These are phyloP conservation scores for Daldinia childiae DNA, from an alignment of 495 filamentous ascomycete genomes.

Conservation along the genomic window DNA sequence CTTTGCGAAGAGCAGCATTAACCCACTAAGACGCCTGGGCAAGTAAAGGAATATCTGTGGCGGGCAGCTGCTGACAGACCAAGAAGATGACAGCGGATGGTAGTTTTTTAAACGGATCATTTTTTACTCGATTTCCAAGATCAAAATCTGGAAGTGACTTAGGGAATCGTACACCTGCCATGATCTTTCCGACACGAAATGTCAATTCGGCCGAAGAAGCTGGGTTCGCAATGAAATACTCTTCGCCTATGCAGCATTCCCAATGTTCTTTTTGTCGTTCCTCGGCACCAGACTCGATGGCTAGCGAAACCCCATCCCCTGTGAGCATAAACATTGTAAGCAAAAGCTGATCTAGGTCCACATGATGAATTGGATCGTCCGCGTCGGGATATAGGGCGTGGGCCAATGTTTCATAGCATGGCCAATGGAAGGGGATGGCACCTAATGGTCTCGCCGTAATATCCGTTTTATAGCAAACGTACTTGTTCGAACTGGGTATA, in stretches of 20 bases:
- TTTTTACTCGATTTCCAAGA: constrained; percentile 1
- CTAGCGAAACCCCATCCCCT: background rate
- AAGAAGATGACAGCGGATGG: background rate
- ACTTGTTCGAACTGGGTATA: background rate
- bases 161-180: background rate
- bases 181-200: constrained; percentile 2
- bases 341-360: background rate
- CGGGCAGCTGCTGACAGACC: background rate
- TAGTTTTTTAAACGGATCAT: constrained; percentile 11
- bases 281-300: background rate
- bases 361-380: background rate
- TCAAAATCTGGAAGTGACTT: background rate
- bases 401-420: constrained; percentile 18
- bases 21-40: constrained; percentile 6
- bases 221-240: constrained; percentile 18
- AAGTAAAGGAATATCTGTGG: background rate
- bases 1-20: background rate
- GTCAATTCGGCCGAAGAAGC: background rate
- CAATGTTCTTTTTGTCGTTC: background rate
- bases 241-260: constrained; percentile 8
- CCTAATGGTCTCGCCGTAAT: background rate
- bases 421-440: constrained; percentile 18
- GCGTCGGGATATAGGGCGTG: background rate
- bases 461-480: background rate
- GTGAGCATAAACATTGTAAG: background rate